phyloP scores from a whole-genome alignment of 2,329 filamentous ascomycete species.

The Niveomyces coronatus region DNA sequence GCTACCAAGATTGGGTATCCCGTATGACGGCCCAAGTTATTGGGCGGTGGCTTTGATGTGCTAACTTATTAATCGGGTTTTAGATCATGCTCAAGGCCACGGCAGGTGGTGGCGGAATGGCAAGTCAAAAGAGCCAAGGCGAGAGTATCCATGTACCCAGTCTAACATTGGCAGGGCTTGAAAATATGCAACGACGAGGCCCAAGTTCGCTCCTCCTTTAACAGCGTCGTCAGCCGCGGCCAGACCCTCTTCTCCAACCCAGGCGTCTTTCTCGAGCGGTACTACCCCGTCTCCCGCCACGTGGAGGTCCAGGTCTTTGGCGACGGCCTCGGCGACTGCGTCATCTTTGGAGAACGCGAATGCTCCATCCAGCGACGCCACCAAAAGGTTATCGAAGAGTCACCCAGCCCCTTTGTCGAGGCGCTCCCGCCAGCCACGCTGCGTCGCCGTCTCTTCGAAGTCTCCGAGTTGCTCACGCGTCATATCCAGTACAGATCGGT shows the following conservation, averaged over 20 bases:
- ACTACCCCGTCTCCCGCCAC: conserved; percentile 27
- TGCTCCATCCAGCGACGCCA: conserved; percentile 35
- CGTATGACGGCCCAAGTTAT: background rate
- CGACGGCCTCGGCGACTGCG: conserved; percentile 25
- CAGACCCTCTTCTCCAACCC: conserved; percentile 14
- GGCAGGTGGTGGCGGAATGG: conserved; percentile 32
- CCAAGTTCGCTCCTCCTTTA: conserved; percentile 3
- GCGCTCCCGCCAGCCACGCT: background rate
- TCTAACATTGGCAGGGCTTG: conserved; percentile 9
- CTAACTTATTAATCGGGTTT: background rate
- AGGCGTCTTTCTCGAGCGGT: conserved; percentile 28
- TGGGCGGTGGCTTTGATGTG: background rate
- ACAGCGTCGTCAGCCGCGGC: conserved; percentile 1
- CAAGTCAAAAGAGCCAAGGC: conserved; percentile 15
- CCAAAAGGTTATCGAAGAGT: conserved; percentile 36
- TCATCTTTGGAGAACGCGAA: conserved; percentile 31
- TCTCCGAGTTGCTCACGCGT: background rate
- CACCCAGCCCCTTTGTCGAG: conserved; percentile 12
- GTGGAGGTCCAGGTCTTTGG: conserved; percentile 36
- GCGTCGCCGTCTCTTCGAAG: background rate
- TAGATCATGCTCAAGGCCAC: conserved; percentile 32
- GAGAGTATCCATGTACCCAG: conserved; percentile 10
- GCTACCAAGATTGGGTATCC: conserved; percentile 3
- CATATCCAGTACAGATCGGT: conserved; percentile 21
- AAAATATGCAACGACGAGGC: background rate